Evolutionary conservation across 2,329 filamentous ascomycete species (phyloP), one percentile per base, ranked within the genome.

Genomic region (Pseudogymnoascus sp.): DNA sequence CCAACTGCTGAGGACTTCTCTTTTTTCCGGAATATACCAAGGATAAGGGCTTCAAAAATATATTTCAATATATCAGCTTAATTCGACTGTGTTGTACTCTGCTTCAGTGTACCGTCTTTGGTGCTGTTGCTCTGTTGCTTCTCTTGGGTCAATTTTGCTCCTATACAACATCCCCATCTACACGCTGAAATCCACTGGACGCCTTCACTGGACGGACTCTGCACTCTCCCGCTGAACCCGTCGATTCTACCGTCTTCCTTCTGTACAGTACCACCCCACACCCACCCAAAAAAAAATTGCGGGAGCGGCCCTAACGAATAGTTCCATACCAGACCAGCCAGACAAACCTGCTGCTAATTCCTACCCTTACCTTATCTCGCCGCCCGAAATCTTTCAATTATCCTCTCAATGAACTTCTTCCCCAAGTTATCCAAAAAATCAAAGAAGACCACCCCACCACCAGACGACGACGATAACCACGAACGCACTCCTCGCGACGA

Each of bases 371-470:
- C 59, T 61, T 61, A 42, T 42, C 59, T 60, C 21, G 33, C 31
- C 50, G 28, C 59, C 59, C 59, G 33, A 61, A 61, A 40, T 60
- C 31, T 60, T 60, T 60, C 38, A 50, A n/a, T 53, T 19, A 44
- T 63, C 35, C 28, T 61, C 64, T 62, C 63, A 71, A 73, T 73
- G 71, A 72, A 73, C 69, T 68, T 74, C 72, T 73, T 74, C 67
- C 72, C 71, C 53, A 74, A 72, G 67, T 67, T 70, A 61, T 66
- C 70, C 57, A 74, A 72, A 67, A 74, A 74, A 68, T 62, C 71
- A n/a, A 72, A 72, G 65, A 72, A 72, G 66, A 63, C 68, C 26
- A 44, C 69, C 47, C 63, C 66, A 47, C 68, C 64, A 61, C 69
- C 70, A 65, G 69, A 72, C 63, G 69, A 71, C 42, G 63, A 63